These are phyloP conservation scores for Fusarium staphyleae DNA, from an alignment of 2,329 filamentous ascomycete species.

Conservation along the genomic window DNA sequence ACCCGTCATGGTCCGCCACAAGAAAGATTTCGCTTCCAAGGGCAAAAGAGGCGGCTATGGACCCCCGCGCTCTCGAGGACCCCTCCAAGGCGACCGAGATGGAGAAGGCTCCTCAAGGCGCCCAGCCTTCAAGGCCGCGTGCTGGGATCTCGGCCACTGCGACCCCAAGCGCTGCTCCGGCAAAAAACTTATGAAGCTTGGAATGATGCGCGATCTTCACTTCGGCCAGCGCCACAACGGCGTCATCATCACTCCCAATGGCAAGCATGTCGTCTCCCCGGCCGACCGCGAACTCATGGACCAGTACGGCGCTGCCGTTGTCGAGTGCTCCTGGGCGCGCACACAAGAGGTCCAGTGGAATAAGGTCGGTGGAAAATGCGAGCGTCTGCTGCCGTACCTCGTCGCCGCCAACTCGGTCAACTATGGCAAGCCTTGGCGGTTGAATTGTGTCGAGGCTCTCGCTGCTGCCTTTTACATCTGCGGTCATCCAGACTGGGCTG, in stretches of 20 bases:
- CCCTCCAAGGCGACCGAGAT: slow-evolving; percentile 53
- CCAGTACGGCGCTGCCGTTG: slow-evolving; percentile 90
- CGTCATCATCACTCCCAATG: slow-evolving; percentile 94
- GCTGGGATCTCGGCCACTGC: slow-evolving; percentile 98
- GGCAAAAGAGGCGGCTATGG: slow-evolving; percentile 73
- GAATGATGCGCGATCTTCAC: slow-evolving; percentile 91
- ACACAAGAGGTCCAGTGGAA: slow-evolving; percentile 90
- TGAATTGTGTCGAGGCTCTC: slow-evolving; percentile 96
- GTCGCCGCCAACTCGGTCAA: slow-evolving; percentile 97
- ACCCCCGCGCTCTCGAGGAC: slow-evolving; percentile 57
- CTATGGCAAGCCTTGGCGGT: slow-evolving; percentile 91
- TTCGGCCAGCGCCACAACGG: slow-evolving; percentile 91
- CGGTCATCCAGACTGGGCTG: slow-evolving; percentile 89
- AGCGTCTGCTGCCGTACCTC: slow-evolving; percentile 89
- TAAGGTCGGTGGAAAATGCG: slow-evolving; percentile 91
- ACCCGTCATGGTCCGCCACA: slow-evolving; percentile 84
- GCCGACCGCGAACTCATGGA: slow-evolving; percentile 84
- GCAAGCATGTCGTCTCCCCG: slow-evolving; percentile 82
- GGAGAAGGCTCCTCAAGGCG: slow-evolving; percentile 46
- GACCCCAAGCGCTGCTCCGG: slow-evolving; percentile 96
- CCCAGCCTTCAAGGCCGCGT: slow-evolving; percentile 85
- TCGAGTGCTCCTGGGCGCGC: slow-evolving; percentile 96
- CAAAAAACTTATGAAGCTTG: slow-evolving; percentile 90
- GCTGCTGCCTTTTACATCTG: slow-evolving; percentile 94
- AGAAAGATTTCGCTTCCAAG: slow-evolving; percentile 81